Evolutionary conservation across 139 green algal genomes (phyloP).

Genomic region (Chlorella sp.): DNA sequence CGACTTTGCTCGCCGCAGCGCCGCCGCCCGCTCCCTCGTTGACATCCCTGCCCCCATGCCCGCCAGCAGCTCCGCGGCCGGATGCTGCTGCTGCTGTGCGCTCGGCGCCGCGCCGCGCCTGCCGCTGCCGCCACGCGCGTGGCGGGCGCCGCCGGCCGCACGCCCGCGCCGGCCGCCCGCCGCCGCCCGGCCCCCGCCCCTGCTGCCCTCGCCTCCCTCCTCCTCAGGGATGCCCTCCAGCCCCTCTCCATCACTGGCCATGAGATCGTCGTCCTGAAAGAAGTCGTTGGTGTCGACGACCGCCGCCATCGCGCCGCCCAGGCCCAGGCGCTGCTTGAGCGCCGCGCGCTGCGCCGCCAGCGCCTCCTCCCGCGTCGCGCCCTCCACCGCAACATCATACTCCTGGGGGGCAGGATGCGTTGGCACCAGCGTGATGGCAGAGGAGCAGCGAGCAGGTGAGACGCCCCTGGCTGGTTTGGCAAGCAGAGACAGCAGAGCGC

Average conservation of each 20-base stretch:
- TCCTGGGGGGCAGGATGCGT: constrained; percentile 51
- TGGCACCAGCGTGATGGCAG: no score
- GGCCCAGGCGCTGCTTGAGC: constrained; percentile 72
- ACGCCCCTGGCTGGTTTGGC: no score
- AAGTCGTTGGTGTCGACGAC: constrained; percentile 79
- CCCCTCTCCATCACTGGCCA: constrained; percentile 8
- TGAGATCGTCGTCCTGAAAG: constrained; percentile 80
- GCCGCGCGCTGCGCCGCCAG: constrained; percentile 65
- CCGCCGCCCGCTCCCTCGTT: constrained; percentile 81
- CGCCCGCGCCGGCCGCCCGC: no score
- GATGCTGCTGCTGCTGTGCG: constrained; percentile 31
- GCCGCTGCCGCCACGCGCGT: not conserved
- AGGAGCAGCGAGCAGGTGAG: no score
- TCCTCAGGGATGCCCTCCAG: not conserved
- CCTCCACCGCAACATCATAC: constrained; percentile 48
- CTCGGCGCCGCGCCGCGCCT: not conserved
- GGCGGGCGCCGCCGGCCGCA: constrained; percentile 4
- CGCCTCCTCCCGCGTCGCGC: constrained; percentile 45
- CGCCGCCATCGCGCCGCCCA: constrained; percentile 55
- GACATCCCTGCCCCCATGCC: constrained; percentile 46
- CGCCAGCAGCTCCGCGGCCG: constrained; percentile 56
- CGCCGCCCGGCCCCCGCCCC: not conserved
- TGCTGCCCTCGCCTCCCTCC: not conserved
- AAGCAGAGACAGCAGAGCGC: no score
- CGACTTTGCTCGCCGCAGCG: constrained; percentile 26